Conservation (phyloP, 257 asterid genomes). For the Solanum boliviense region DNA sequence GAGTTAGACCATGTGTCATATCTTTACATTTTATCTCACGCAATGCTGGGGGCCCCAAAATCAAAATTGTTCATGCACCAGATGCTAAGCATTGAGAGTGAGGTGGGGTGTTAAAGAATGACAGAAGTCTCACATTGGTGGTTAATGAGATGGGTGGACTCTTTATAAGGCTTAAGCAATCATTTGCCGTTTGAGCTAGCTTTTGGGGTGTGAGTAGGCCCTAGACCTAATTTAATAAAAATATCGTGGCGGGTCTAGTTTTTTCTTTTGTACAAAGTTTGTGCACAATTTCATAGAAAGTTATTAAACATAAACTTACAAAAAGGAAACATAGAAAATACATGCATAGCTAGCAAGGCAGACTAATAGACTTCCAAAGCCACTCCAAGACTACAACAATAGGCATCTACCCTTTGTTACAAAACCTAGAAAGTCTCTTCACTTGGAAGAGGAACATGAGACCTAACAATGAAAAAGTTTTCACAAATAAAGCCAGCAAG, state of each 20-base stretch:
- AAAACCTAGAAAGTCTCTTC: slow-evolving; percentile 27
- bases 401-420: neutral
- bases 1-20: no score
- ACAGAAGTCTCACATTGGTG: no score
- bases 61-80: no score
- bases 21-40: no score
- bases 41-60: no score
- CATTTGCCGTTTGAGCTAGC: no score
- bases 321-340: neutral
- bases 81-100: no score
- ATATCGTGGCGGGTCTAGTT: neutral
- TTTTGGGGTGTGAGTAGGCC: no score
- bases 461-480: slow-evolving; percentile 56
- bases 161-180: no score
- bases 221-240: neutral
- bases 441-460: slow-evolving; percentile 42
- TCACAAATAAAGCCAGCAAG: slow-evolving; percentile 73
- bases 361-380: neutral
- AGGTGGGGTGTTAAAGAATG: no score
- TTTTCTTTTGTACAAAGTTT: neutral
- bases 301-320: neutral
- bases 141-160: no score
- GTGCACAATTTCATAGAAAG: neutral
- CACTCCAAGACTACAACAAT: neutral
- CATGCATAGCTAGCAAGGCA: neutral